phyloP scores from a whole-genome alignment of 495 filamentous ascomycete genomes.

The Glonium stellatum region DNA sequence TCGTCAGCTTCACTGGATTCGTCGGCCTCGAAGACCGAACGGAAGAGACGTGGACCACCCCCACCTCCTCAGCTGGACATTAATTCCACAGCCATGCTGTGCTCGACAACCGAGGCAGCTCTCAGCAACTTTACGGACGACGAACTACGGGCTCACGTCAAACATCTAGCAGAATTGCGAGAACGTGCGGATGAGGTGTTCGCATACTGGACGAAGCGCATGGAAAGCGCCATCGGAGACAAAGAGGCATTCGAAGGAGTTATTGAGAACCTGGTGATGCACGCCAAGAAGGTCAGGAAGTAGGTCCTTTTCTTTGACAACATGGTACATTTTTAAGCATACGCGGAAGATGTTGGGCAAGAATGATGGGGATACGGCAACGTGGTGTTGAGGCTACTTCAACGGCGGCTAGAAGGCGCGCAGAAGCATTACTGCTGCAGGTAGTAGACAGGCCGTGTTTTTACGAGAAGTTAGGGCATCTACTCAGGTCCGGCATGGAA shows the following conservation, averaged over 20 bases:
- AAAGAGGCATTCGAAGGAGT: constrained; percentile 96
- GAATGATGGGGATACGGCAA: too few species aligned
- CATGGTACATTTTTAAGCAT: too few species aligned
- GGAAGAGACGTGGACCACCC: constrained; percentile 48
- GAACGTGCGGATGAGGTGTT: constrained; percentile 66
- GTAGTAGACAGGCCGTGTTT: too few species aligned
- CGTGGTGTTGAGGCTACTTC: too few species aligned
- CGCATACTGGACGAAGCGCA: constrained; percentile 80
- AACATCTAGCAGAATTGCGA: constrained; percentile 59
- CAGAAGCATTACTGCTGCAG: too few species aligned
- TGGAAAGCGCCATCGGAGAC: constrained; percentile 77
- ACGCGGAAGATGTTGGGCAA: too few species aligned
- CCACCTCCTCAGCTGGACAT: constrained; percentile 73
- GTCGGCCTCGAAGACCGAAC: constrained; percentile 33
- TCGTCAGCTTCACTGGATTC: constrained; percentile 53
- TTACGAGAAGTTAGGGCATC: too few species aligned
- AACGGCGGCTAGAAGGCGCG: too few species aligned
- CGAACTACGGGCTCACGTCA: constrained; percentile 71
- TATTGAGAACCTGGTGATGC: constrained; percentile 95
- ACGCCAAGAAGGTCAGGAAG: constrained; percentile 82
- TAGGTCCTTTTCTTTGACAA: background rate
- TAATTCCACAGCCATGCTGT: constrained; percentile 67
- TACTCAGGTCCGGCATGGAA: too few species aligned
- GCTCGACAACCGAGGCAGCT: constrained; percentile 76
- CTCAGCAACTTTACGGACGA: constrained; percentile 63